Evolutionary conservation across 805 yeast genomes (phyloP), one percentile per base, ranked within the genome.

Genomic region (Scheffersomyces amazonensis): DNA sequence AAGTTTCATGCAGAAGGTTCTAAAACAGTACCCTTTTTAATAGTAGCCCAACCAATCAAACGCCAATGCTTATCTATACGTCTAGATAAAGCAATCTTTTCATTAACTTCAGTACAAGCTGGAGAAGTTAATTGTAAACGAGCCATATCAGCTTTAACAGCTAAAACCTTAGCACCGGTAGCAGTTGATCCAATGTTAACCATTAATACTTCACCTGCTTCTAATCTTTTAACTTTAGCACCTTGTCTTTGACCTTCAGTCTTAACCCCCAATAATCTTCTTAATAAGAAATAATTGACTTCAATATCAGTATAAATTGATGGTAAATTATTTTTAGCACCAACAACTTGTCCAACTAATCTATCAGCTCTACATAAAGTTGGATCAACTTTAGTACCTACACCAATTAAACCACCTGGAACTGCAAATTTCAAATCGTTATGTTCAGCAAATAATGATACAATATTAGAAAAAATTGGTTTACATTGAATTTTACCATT

Each of bases 21-120:
- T 62, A 86, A 76, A 41, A 90, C 83, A 44, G 90, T 83, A 69
- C 96, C 96, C 70, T 87, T 88, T 71, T 86, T 86, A 64, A 90
- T 91, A 36, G 96, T 89, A 54, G 99, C 99, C 99, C 99, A 93
- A 56, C 99, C 99, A 71, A 93, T 93, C 64, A 93, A 78, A 78
- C 99, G 93, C 96, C 97, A 93, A 69, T 93, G 99, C 80, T 91
- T 91, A 64, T 93, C 99, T 56, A 93, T 93, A 80, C 99, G 90
- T 78, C 99, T 87, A 32, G 97, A 89, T 60, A 93, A 75, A 28
- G 99, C 99, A 66, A 93, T 91, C 83, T 93, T 91, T 74, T 93
- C 99, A 52, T 95, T 87, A 36, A 91, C 78, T 74, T 91, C 97
- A 27, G 99, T 91, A 81, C 99, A 93, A 34, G 98, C 99, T 40